Conservation (phyloP, 371 early-diverging fungal species). For the Mortierella sp. region DNA sequence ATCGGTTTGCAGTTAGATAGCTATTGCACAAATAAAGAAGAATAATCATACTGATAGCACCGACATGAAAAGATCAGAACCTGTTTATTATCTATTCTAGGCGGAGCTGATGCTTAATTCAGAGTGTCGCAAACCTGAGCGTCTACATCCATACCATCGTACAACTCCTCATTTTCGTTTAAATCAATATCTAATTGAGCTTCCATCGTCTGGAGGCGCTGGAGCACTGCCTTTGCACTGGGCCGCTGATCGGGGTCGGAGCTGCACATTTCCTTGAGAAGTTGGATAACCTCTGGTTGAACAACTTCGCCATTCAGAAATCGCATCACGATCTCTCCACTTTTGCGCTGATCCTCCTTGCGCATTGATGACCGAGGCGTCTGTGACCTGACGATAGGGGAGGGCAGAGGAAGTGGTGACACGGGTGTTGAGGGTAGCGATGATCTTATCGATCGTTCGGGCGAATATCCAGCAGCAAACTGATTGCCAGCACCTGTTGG, state of each 20-base stretch:
- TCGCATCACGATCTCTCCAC: conserved; percentile 52
- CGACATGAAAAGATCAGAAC: neutral
- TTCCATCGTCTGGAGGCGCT: conserved; percentile 32
- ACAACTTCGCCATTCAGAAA: conserved; percentile 61
- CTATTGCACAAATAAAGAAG: neutral
- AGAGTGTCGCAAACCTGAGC: neutral
- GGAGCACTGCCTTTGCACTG: conserved; percentile 37
- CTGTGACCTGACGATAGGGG: conserved; percentile 28
- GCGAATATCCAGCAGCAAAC: conserved; percentile 19
- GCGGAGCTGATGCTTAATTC: neutral
- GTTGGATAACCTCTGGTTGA: conserved; percentile 26
- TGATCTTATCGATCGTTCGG: conserved; percentile 14
- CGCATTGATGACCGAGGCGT: conserved; percentile 22
- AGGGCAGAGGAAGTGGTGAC: conserved; percentile 41
- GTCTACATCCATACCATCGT: conserved; percentile 1
- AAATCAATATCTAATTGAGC: conserved; percentile 5
- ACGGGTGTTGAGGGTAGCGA: conserved; percentile 44
- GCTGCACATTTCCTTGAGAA: conserved; percentile 57
- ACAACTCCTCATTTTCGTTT: conserved; percentile 12
- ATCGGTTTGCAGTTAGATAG: conserved; percentile 26
- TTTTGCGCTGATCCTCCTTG: conserved; percentile 35
- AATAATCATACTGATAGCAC: neutral
- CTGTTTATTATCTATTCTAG: too few relatives aligned
- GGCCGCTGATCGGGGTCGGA: conserved; percentile 53
- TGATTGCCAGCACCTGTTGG: neutral